These are phyloP conservation scores for Psilocybe subaeruginosa DNA, from an alignment of 768 basidiomycete species.

Conservation along the genomic window DNA sequence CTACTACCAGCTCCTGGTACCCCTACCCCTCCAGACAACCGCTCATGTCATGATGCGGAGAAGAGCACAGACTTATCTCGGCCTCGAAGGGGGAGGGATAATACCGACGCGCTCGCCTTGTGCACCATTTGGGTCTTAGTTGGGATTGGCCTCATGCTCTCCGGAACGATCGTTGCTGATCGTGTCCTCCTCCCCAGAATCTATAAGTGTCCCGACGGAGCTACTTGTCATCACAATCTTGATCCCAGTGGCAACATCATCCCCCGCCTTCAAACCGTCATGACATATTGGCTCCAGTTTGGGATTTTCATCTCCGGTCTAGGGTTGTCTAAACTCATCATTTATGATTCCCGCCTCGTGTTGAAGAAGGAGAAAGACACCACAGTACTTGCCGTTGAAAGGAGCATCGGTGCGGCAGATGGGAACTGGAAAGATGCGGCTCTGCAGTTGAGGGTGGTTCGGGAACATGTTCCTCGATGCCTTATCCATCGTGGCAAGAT, in stretches of 20 bases:
- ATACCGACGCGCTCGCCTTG: neutral
- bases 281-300: constrained; percentile 2
- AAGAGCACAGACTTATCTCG: too few species aligned
- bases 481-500: neutral
- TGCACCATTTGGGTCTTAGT: neutral
- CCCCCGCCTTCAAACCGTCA: neutral
- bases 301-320: neutral
- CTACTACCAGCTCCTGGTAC: too few species aligned
- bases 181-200: neutral
- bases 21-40: too few species aligned
- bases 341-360: neutral
- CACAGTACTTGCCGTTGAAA: neutral
- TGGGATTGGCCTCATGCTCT: neutral
- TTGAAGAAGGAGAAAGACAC: too few species aligned
- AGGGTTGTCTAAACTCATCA: neutral
- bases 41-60: too few species aligned
- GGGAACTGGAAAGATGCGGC: neutral
- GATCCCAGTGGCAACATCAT: constrained; percentile 5
- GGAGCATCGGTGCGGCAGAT: neutral
- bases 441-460: neutral
- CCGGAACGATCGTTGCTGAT: neutral
- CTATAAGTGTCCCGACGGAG: neutral
- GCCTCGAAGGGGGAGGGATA: too few species aligned
- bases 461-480: neutral
- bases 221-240: neutral